A percentile compares a stretch with the other conserved stretches of the same genome.
phyloP scores from a whole-genome alignment of 1,284 basidiomycete genomes.

The Austroboletus novae-zelandiae region DNA sequence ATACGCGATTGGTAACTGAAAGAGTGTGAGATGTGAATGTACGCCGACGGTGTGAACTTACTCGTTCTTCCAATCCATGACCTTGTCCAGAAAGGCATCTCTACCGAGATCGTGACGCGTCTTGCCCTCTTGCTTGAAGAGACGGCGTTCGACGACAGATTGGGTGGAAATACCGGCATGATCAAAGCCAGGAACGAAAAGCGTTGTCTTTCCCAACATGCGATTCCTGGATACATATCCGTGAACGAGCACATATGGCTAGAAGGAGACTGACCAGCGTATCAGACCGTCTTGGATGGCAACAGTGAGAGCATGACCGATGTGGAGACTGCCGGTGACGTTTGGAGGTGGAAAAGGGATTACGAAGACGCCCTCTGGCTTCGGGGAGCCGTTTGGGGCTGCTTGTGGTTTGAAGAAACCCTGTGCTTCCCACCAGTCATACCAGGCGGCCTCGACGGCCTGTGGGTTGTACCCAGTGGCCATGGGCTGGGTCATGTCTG shows the following conservation, averaged over 20 bases:
- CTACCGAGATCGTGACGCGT: slow-evolving; percentile 94
- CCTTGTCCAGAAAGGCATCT: slow-evolving; percentile 88
- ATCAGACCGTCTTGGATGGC: slow-evolving; percentile 90
- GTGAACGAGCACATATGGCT: neutral
- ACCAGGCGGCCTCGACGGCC: slow-evolving; percentile 96
- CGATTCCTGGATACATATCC: slow-evolving; percentile 66
- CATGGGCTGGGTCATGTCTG: slow-evolving; percentile 89
- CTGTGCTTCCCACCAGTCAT: slow-evolving; percentile 94
- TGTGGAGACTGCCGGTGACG: slow-evolving; percentile 95
- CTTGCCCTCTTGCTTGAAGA: slow-evolving; percentile 82
- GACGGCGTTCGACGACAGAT: slow-evolving; percentile 93
- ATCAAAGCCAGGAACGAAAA: slow-evolving; percentile 96
- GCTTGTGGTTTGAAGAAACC: slow-evolving; percentile 89
- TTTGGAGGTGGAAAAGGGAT: slow-evolving; percentile 97
- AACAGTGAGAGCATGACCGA: slow-evolving; percentile 93
- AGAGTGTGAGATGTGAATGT: slow-evolving; percentile 9
- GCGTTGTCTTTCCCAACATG: slow-evolving; percentile 91
- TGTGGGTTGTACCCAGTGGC: slow-evolving; percentile 91
- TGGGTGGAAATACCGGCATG: slow-evolving; percentile 99
- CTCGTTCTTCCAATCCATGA: slow-evolving; percentile 98
- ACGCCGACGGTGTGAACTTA: slow-evolving; percentile 36
- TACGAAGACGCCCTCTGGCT: slow-evolving; percentile 75
- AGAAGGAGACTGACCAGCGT: slow-evolving; percentile 63
- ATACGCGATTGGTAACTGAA: slow-evolving; percentile 86
- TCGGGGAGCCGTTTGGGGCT: slow-evolving; percentile 53